These are phyloP conservation scores for Acer yangbiense DNA, from an alignment of 345 rosid genomes.

Conservation along the genomic window DNA sequence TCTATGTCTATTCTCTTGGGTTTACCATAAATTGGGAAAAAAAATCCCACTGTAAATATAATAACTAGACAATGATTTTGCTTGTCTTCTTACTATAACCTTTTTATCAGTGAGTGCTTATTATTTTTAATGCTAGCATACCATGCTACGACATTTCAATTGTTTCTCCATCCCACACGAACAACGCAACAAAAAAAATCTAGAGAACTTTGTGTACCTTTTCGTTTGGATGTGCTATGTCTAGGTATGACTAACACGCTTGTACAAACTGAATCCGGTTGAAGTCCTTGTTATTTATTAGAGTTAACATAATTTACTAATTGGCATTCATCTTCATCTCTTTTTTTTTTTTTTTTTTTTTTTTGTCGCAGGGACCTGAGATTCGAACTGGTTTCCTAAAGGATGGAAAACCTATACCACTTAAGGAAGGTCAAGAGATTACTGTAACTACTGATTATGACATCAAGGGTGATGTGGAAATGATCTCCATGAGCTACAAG, in stretches of 20 bases:
- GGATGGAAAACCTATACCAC: slow-evolving; percentile 62
- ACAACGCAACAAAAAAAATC: no score
- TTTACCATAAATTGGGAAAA: no score
- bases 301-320: not conserved
- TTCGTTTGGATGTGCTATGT: not conserved
- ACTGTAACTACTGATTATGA: slow-evolving; percentile 72
- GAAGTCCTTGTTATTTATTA: not conserved
- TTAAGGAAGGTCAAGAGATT: slow-evolving; percentile 66
- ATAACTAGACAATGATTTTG: not conserved
- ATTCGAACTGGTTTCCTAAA: slow-evolving; percentile 70
- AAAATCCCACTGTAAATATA: not conserved
- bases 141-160: no score
- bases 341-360: not conserved
- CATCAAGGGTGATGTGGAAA: slow-evolving; percentile 66
- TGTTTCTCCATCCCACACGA: not conserved
- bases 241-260: not conserved
- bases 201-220: not conserved
- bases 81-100: not conserved
- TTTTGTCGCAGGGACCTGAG: slow-evolving; percentile 60
- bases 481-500: slow-evolving; percentile 88
- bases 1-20: no score
- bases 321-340: slow-evolving; percentile 4
- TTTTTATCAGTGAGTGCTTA: not conserved
- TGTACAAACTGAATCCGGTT: not conserved
- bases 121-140: not conserved